Percentiles rank a stretch among this genome's conserved stretches.
These are phyloP conservation scores for Cucurbita argyrosperma DNA, from an alignment of 306 rosid species.

Conservation along the genomic window DNA sequence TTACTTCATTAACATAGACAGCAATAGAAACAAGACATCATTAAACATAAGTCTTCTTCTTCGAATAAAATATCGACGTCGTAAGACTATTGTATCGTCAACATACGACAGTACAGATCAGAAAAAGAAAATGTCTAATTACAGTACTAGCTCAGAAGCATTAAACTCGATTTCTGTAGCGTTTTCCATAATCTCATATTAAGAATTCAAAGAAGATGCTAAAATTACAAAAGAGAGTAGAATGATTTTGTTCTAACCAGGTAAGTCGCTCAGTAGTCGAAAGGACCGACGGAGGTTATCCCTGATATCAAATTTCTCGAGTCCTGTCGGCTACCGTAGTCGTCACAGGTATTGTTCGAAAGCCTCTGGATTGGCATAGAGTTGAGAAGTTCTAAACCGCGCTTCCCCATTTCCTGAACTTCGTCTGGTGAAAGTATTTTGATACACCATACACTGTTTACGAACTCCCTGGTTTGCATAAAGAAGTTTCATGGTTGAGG, in stretches of 20 bases:
- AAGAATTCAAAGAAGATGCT: slow-evolving; percentile 24
- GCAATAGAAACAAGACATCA: background rate
- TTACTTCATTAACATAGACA: background rate
- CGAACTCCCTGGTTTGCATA: slow-evolving; percentile 64
- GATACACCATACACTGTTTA: slow-evolving; percentile 83
- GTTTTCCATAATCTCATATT: slow-evolving; percentile 13
- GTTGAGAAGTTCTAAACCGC: slow-evolving; percentile 55
- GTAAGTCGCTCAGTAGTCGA: slow-evolving; percentile 39
- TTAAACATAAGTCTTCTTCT: background rate
- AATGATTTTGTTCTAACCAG: slow-evolving; percentile 13
- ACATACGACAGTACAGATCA: background rate
- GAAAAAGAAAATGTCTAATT: slow-evolving; percentile 14
- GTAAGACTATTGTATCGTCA: background rate
- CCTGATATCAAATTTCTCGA: slow-evolving; percentile 57
- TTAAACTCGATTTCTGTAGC: slow-evolving; percentile 35
- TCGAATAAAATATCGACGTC: background rate
- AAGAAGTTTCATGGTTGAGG: background rate
- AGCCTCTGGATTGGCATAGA: slow-evolving; percentile 72
- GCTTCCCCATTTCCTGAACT: slow-evolving; percentile 85
- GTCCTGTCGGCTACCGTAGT: slow-evolving; percentile 63
- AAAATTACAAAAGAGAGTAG: slow-evolving; percentile 37
- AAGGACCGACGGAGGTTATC: slow-evolving; percentile 70
- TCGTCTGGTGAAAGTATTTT: slow-evolving; percentile 93
- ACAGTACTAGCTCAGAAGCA: slow-evolving; percentile 54
- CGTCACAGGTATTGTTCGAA: slow-evolving; percentile 49